phyloP scores from a whole-genome alignment of 2,329 filamentous ascomycete genomes.

The Fusarium tricinctum region DNA sequence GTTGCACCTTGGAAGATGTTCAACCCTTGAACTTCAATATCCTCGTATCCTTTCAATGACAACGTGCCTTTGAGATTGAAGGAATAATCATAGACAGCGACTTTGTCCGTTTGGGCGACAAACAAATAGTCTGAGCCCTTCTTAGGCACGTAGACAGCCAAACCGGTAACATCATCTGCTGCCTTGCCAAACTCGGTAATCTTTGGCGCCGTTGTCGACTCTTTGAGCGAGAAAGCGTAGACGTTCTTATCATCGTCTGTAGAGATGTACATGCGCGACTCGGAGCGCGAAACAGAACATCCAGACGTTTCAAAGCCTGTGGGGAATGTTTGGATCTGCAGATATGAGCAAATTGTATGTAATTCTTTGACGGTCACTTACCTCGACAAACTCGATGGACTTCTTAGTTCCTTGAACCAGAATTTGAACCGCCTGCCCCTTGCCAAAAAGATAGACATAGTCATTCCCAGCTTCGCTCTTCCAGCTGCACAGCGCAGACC shows the following conservation, averaged over 20 bases:
- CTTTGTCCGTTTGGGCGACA: constrained; percentile 55
- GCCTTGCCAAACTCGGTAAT: constrained; percentile 56
- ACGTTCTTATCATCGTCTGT: constrained; percentile 56
- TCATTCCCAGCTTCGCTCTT: constrained; percentile 58
- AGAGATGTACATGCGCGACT: constrained; percentile 58
- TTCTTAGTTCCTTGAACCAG: constrained; percentile 52
- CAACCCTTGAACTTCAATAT: constrained; percentile 60
- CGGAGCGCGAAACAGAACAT: constrained; percentile 57
- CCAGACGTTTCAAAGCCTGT: constrained; percentile 59
- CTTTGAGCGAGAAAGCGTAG: constrained; percentile 57
- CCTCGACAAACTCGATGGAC: constrained; percentile 57
- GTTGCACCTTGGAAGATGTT: constrained; percentile 58
- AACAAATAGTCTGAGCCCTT: constrained; percentile 59
- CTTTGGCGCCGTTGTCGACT: constrained; percentile 56
- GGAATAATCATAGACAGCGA: constrained; percentile 57
- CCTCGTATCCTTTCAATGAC: constrained; percentile 55
- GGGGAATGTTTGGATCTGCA: constrained; percentile 59
- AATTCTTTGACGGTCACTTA: constrained; percentile 2
- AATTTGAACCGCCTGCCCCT: constrained; percentile 56
- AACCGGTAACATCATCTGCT: constrained; percentile 57
- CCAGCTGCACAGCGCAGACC: constrained; percentile 63
- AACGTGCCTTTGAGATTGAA: constrained; percentile 56
- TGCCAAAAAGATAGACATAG: constrained; percentile 63
- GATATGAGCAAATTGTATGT: constrained; percentile 1
- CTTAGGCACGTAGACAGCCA: constrained; percentile 58